Base-by-base conservation (phyloP, 345 rosid species). In the Erucastrum elatum region DNA sequence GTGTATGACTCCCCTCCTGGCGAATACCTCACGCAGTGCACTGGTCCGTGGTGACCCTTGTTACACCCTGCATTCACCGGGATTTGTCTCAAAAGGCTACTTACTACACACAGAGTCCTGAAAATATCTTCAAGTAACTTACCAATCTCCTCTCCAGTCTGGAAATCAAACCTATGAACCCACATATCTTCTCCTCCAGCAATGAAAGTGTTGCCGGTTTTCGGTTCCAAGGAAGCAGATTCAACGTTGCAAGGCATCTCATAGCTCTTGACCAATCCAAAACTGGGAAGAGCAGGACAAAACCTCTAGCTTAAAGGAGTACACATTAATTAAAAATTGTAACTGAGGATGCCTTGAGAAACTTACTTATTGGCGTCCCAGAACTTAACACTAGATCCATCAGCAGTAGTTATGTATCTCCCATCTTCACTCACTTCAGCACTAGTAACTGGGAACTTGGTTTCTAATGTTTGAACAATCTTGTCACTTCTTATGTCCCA, bases 31-130 rank as follows among this genome's bases (percentile, higher is more conserved):
- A 93, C 85, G 9, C 97, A 96, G 67, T 96, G 98, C 41, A 96
- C 93, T 64, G 98, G 97, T 78, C 99, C 99, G 33, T 93, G 99
- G 81, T 96, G 99, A 75, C 99, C 99, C 86, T 96, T 96, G 84
- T 96, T 93, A 88, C 98, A 96, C 44, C 91, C 98, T 95, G 77
- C 83, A 83, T 33, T 51, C 77, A 78, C 77, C 62, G 37, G 70
- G 70, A 77, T 66, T 78, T n/a, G 33, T 44, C 31, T 59, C 66
- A n/a, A 35, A 39, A 29, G 59, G 46, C 51, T 72, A 30, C 35
- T 33, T 33, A 33, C 37, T 39, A 8, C 55, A 66, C 60, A 81
- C 2, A 64, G 21, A 30, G 65, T 64, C 51, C 71, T 30, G 21
- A 29, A 41, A 17, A 31, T 53, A n/a, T 2, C 55, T 46, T 46